Base-by-base conservation (phyloP, 2,329 filamentous ascomycete genomes). In the Apiospora marii region DNA sequence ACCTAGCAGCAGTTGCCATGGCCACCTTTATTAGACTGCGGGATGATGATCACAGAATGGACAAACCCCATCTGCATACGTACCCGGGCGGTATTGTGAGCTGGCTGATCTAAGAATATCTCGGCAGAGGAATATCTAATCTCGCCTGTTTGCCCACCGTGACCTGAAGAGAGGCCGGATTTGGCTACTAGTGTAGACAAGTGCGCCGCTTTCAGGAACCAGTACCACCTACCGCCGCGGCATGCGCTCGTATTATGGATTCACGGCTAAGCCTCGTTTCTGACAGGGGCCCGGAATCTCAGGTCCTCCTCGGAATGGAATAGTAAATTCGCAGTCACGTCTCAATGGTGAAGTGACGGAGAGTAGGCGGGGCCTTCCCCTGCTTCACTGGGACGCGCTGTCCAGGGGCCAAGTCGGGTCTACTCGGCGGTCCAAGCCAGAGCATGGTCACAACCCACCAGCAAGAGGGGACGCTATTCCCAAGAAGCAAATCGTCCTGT, bases 61-160 rank as follows among this genome's bases (percentile, higher is more conserved):
- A 51, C n/a, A 14, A 51, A 24, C 8, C n/a, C 49, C n/a, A 51
- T 51, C 49, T 51, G 12, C 22, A n/a, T 64, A 41, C 58, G 58
- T 22, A 61, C 27, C 16, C 16, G 27, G 37, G n/a, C 34, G 53
- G 30, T 41, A 41, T 61, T 61, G 53, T 61, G 30, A 61, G 30
- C 30, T 61, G 53, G 53, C 58, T 64, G 58, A 64, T 64, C 58
- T 41, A 64, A 64, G 58, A 64, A 64, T 64, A 64, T 64, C 58
- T 10, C 58, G 58, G 58, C 58, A 64, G 58, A 64, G 58, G 58
- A 37, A 64, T 37, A 64, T 41, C 19, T 41, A 64, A 64, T 64
- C 58, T 64, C 58, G 58, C 58, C 58, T 64, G 58, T 64, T 30
- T 64, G 34, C 22, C 16, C 58, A 64, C 34, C 58, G 22, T 64